Evolutionary conservation across 805 yeast species (phyloP).

Genomic region (Pichia insulana): DNA sequence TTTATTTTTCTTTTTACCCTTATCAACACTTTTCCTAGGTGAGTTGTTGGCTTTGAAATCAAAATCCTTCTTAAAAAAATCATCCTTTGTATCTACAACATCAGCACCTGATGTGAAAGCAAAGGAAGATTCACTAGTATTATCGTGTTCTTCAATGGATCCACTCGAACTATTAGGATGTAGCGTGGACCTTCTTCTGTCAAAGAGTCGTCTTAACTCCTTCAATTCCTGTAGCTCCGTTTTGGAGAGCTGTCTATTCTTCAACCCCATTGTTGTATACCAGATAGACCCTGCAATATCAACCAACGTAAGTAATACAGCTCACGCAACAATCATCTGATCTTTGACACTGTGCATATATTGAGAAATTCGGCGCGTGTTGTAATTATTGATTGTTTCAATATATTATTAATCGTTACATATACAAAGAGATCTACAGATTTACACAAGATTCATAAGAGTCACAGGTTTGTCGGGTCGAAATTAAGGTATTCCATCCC

Average conservation of each 20-base stretch:
- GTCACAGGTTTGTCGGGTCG: slow-evolving; percentile 5
- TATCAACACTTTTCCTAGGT: neutral
- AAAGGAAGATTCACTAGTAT: neutral
- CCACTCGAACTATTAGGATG: too few species aligned
- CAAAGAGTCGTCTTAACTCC: neutral
- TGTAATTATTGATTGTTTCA: too few species aligned
- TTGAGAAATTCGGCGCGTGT: too few species aligned
- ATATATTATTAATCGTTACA: too few species aligned
- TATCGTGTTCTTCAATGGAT: neutral
- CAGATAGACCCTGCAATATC: too few species aligned
- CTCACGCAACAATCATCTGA: too few species aligned
- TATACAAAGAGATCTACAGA: too few species aligned
- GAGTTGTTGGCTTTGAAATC: neutral
- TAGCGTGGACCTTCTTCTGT: neutral
- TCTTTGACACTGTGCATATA: too few species aligned
- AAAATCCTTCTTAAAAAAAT: neutral
- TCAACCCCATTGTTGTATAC: neutral
- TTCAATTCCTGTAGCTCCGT: neutral
- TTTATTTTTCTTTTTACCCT: neutral
- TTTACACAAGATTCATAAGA: too few species aligned
- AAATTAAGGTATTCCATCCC: slow-evolving; percentile 24
- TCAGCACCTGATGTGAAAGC: neutral
- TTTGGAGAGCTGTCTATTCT: neutral
- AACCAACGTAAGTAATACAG: too few species aligned
- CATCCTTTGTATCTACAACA: neutral